Evolutionary conservation across 1,139 yeast genomes (phyloP).

Genomic region (Geotrichum candidum): DNA sequence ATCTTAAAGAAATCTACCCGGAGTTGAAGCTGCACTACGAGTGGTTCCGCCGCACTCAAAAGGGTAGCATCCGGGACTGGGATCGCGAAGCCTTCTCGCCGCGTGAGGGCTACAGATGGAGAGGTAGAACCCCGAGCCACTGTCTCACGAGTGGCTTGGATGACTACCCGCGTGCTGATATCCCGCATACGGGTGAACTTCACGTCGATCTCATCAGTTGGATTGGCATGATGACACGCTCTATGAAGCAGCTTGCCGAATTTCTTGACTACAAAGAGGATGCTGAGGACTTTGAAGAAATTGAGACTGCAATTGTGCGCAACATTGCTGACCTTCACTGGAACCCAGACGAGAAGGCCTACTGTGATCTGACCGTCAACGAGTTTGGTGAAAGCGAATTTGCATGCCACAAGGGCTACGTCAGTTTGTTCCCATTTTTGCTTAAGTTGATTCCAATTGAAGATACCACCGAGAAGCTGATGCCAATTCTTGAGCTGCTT

Average conservation of each 20-base stretch:
- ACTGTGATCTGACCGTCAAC: constrained; percentile 79
- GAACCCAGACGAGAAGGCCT: constrained; percentile 60
- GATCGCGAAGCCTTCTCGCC: constrained; percentile 50
- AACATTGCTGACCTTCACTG: constrained; percentile 76
- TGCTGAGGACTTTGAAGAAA: constrained; percentile 43
- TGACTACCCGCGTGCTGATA: constrained; percentile 84
- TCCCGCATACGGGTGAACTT: constrained; percentile 81
- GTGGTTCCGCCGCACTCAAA: constrained; percentile 80
- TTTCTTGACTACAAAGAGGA: constrained; percentile 58
- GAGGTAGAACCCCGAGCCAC: constrained; percentile 80
- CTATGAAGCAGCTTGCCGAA: constrained; percentile 70
- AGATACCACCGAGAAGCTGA: constrained; percentile 42
- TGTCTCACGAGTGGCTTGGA: constrained; percentile 92
- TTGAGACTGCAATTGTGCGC: constrained; percentile 51
- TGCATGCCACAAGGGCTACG: constrained; percentile 86
- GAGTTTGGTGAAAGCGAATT: constrained; percentile 58
- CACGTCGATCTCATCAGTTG: constrained; percentile 87
- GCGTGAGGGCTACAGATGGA: constrained; percentile 82
- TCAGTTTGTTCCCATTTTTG: constrained; percentile 78
- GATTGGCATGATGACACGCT: constrained; percentile 87
- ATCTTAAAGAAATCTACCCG: constrained; percentile 68
- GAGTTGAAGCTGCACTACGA: constrained; percentile 69
- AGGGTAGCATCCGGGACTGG: constrained; percentile 67
- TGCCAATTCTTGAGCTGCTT: constrained; percentile 48
- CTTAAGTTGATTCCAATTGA: constrained; percentile 48